These are phyloP conservation scores for Litsea cubeba DNA, from an alignment of 164 flowering plant genomes.

Conservation along the genomic window DNA sequence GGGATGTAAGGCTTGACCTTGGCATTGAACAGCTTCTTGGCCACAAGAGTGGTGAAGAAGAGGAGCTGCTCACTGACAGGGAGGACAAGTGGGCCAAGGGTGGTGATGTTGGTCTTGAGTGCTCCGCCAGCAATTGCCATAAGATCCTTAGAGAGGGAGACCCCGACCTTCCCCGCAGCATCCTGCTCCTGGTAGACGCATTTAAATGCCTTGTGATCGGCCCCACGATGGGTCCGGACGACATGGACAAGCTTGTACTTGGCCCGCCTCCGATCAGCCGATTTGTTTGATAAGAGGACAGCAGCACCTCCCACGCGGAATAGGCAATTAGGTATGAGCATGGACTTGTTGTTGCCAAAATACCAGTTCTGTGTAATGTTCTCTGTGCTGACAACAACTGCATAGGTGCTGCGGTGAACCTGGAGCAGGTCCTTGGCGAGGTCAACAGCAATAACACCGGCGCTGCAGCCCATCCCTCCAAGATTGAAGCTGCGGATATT, in stretches of 20 bases:
- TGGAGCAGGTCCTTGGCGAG: slow-evolving; percentile 69
- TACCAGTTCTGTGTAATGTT: slow-evolving; percentile 86
- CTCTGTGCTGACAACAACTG: slow-evolving; percentile 80
- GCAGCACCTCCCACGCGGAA: slow-evolving; percentile 81
- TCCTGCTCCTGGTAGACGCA: slow-evolving; percentile 86
- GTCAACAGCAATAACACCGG: slow-evolving; percentile 71
- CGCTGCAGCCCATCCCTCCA: slow-evolving; percentile 89
- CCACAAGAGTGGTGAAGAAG: slow-evolving; percentile 53
- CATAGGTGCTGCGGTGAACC: slow-evolving; percentile 64
- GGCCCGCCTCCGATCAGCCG: slow-evolving; percentile 39
- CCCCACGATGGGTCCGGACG: slow-evolving; percentile 71
- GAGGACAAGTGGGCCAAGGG: slow-evolving; percentile 69
- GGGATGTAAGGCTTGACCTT: slow-evolving; percentile 81
- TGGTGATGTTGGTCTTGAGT: slow-evolving; percentile 69
- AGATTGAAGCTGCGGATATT: slow-evolving; percentile 58
- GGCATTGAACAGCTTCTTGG: slow-evolving; percentile 42
- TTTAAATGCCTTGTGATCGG: slow-evolving; percentile 62
- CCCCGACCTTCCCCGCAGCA: slow-evolving; percentile 57
- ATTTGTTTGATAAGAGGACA: slow-evolving; percentile 56
- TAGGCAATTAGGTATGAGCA: slow-evolving; percentile 76
- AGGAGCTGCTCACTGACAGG: slow-evolving; percentile 74
- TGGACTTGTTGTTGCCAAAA: slow-evolving; percentile 69
- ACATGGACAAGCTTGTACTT: slow-evolving; percentile 71
- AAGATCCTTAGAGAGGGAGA: slow-evolving; percentile 68
- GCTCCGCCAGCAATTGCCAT: slow-evolving; percentile 79